These are phyloP conservation scores for Boehmeria nivea DNA, from an alignment of 306 rosid species.

Conservation along the genomic window DNA sequence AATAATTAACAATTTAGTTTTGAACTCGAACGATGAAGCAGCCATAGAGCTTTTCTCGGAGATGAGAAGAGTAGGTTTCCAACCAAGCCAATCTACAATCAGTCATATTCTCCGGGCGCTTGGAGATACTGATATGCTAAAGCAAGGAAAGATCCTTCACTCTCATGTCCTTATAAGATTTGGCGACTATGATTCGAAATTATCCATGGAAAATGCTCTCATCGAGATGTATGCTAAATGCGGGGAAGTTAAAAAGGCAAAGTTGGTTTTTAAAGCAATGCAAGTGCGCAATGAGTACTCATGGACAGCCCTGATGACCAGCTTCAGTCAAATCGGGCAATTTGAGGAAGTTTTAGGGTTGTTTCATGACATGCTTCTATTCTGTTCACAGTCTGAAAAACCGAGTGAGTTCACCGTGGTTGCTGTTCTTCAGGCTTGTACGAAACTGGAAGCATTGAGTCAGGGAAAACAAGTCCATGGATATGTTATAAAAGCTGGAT, in stretches of 20 bases:
- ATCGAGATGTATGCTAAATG: constrained; percentile 39
- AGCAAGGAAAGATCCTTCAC: constrained; percentile 35
- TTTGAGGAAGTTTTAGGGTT: constrained; percentile 24
- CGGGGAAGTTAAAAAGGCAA: constrained; percentile 27
- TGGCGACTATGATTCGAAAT: constrained; percentile 24
- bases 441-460: constrained; percentile 23
- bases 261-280: constrained; percentile 30
- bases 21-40: constrained; percentile 23
- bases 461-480: constrained; percentile 31
- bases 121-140: constrained; percentile 27
- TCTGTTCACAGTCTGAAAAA: constrained; percentile 19
- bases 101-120: constrained; percentile 31
- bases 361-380: constrained; percentile 29
- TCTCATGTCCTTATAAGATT: constrained; percentile 23
- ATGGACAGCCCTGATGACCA: constrained; percentile 34
- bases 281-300: constrained; percentile 30
- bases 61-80: constrained; percentile 29
- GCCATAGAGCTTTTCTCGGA: constrained; percentile 30
- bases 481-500: constrained; percentile 34
- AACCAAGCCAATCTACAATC: constrained; percentile 22
- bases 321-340: constrained; percentile 28
- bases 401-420: constrained; percentile 33
- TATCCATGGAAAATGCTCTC: constrained; percentile 34
- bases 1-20: constrained; percentile 29
- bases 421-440: constrained; percentile 33